Percentiles rank a stretch among this genome's conserved stretches.
Evolutionary conservation across 768 basidiomycete genomes (phyloP).

Genomic region (Baorangia bicolor): DNA sequence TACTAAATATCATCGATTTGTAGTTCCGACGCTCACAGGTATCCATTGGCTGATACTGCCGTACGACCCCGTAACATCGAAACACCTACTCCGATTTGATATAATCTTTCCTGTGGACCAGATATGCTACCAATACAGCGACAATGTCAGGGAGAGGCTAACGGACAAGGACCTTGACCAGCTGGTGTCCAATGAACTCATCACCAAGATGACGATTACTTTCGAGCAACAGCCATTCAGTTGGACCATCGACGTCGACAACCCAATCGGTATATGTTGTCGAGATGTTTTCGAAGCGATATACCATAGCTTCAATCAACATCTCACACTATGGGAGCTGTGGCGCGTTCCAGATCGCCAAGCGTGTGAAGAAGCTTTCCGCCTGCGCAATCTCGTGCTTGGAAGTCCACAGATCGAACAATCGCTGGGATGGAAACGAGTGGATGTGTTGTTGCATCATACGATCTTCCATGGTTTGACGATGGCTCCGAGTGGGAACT

Average conservation of each 20-base stretch:
- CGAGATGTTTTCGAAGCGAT: slow-evolving; percentile 57
- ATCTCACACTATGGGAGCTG: slow-evolving; percentile 39
- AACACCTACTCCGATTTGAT: slow-evolving; percentile 45
- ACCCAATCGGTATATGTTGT: slow-evolving; percentile 43
- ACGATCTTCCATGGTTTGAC: slow-evolving; percentile 51
- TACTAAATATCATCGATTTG: background rate
- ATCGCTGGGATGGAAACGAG: slow-evolving; percentile 47
- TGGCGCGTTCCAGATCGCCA: slow-evolving; percentile 23
- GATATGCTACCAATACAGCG: slow-evolving; percentile 17
- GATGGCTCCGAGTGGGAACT: slow-evolving; percentile 25
- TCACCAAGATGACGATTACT: slow-evolving; percentile 47
- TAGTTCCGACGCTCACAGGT: slow-evolving; percentile 3
- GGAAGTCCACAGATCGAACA: slow-evolving; percentile 38
- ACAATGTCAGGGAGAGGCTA: slow-evolving; percentile 22
- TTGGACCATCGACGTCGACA: slow-evolving; percentile 39
- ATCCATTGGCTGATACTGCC: slow-evolving; percentile 46
- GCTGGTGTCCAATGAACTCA: slow-evolving; percentile 37
- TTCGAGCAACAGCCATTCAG: slow-evolving; percentile 35
- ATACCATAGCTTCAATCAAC: slow-evolving; percentile 42
- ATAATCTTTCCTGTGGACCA: slow-evolving; percentile 41
- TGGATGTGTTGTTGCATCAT: slow-evolving; percentile 50
- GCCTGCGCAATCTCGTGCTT: slow-evolving; percentile 38
- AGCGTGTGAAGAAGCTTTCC: slow-evolving; percentile 39
- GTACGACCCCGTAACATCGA: slow-evolving; percentile 30
- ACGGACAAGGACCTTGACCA: slow-evolving; percentile 39